phyloP scores from a whole-genome alignment of 2,329 filamentous ascomycete species.

The Hymenoscyphus fructigenus region DNA sequence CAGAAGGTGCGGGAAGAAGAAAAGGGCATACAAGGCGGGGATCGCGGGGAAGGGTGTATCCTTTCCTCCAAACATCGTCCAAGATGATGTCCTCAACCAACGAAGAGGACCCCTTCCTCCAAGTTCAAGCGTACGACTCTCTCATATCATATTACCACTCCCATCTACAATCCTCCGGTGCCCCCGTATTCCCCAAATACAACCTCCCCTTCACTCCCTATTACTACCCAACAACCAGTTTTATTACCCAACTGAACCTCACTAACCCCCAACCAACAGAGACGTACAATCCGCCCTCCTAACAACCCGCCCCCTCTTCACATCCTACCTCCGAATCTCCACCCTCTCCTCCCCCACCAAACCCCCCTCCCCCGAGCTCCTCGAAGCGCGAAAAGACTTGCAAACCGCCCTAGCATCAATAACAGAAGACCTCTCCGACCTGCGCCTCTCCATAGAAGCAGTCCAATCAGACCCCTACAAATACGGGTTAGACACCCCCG shows the following conservation, averaged over 20 bases:
- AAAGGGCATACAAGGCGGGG: neutral
- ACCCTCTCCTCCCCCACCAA: slow-evolving; percentile 65
- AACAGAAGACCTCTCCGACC: slow-evolving; percentile 82
- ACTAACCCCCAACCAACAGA: slow-evolving; percentile 46
- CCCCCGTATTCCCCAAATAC: too few species aligned
- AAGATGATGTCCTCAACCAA: slow-evolving; percentile 67
- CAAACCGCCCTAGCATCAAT: slow-evolving; percentile 64
- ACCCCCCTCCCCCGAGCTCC: slow-evolving; percentile 67
- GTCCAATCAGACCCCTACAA: slow-evolving; percentile 84
- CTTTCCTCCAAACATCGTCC: neutral
- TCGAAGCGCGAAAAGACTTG: slow-evolving; percentile 72
- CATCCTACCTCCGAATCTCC: slow-evolving; percentile 93
- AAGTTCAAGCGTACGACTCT: slow-evolving; percentile 63
- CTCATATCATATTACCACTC: too few species aligned
- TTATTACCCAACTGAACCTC: neutral
- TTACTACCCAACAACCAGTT: too few species aligned
- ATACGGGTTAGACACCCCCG: slow-evolving; percentile 80
- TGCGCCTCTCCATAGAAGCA: slow-evolving; percentile 81
- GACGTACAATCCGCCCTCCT: slow-evolving; percentile 85
- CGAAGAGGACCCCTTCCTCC: slow-evolving; percentile 70
- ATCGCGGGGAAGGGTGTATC: neutral
- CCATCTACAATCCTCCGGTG: too few species aligned
- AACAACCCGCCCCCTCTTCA: slow-evolving; percentile 81
- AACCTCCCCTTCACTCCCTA: too few species aligned
- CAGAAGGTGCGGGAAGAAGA: neutral